phyloP scores from a whole-genome alignment of 192 early-diverging fungal species.

The Coemansia sp. region DNA sequence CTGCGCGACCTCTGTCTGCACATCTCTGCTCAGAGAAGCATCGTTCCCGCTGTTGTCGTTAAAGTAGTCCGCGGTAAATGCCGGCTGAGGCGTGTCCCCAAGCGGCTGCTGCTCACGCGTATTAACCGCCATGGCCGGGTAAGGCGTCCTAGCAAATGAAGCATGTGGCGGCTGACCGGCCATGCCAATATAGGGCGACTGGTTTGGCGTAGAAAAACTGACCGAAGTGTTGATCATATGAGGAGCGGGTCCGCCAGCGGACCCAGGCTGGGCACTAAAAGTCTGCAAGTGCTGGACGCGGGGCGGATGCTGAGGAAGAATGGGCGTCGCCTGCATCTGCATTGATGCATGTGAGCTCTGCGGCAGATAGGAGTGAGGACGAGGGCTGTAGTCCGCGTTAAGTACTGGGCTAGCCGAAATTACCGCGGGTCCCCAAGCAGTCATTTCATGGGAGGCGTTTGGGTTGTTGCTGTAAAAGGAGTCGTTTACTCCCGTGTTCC shows the following conservation, averaged over 20 bases:
- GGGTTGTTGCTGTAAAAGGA: not conserved
- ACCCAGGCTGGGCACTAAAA: not conserved
- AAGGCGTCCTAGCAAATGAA: constrained; percentile 32
- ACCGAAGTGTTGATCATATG: constrained; percentile 6
- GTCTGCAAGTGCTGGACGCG: not conserved
- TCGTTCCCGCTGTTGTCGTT: not conserved
- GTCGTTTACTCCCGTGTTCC: not conserved
- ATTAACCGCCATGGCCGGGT: constrained; percentile 11
- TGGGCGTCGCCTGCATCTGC: constrained; percentile 8
- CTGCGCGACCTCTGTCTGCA: constrained; percentile 1
- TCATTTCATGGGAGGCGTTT: not conserved
- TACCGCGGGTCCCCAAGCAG: not conserved
- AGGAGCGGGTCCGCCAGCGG: not conserved
- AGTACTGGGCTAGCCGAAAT: not conserved
- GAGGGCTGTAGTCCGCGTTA: not conserved
- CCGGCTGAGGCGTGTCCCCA: not conserved
- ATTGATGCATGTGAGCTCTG: constrained; percentile 3
- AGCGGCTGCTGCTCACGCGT: not conserved
- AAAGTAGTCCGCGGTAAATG: constrained; percentile 32
- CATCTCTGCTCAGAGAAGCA: not conserved
- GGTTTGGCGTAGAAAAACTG: constrained; percentile 17
- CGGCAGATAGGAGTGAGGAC: not conserved
- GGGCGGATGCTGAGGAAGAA: constrained; percentile 4
- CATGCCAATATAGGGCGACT: constrained; percentile 19
- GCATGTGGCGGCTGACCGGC: not conserved